A percentile compares a stretch with the other conserved stretches of the same genome.
These are phyloP conservation scores for Aspergillus fumigatiaffinis DNA, from an alignment of 2,329 filamentous ascomycete genomes.

Conservation along the genomic window DNA sequence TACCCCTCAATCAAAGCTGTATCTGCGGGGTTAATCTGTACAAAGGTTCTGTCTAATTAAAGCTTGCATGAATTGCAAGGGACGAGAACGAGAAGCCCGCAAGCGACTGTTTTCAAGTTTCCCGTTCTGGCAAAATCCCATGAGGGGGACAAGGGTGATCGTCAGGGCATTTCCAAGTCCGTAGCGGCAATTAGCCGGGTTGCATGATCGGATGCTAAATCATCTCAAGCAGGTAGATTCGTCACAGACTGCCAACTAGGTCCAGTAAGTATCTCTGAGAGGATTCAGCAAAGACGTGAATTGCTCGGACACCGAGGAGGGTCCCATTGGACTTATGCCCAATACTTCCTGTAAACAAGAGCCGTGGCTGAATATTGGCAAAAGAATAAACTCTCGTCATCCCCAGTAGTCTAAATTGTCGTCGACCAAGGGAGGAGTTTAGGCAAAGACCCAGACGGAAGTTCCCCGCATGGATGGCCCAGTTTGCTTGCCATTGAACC, in stretches of 20 bases:
- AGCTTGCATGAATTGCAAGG: not conserved
- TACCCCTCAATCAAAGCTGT: not conserved
- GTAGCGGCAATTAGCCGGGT: not conserved
- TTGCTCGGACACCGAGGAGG: not conserved
- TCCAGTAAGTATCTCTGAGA: not conserved
- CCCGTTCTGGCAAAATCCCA: conserved; percentile 12
- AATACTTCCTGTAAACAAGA: not conserved
- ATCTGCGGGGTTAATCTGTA: not conserved
- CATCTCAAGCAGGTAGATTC: not conserved
- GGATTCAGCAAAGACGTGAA: not conserved
- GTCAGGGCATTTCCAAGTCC: not conserved
- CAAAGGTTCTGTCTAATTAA: not conserved
- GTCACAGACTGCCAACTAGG: not conserved
- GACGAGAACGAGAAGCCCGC: not conserved
- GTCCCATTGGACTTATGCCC: not conserved
- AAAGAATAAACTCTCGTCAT: not conserved
- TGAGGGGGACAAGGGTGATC: conserved; percentile 5
- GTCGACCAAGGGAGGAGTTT: not conserved
- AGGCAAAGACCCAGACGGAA: not conserved
- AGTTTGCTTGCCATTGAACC: not conserved
- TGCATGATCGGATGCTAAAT: not conserved
- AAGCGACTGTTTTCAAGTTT: not conserved
- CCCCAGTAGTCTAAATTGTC: not conserved
- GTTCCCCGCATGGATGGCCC: not conserved
- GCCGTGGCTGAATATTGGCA: not conserved